Conservation (phyloP, 2,329 filamentous ascomycete species). For the Rhinocladiella similis region DNA sequence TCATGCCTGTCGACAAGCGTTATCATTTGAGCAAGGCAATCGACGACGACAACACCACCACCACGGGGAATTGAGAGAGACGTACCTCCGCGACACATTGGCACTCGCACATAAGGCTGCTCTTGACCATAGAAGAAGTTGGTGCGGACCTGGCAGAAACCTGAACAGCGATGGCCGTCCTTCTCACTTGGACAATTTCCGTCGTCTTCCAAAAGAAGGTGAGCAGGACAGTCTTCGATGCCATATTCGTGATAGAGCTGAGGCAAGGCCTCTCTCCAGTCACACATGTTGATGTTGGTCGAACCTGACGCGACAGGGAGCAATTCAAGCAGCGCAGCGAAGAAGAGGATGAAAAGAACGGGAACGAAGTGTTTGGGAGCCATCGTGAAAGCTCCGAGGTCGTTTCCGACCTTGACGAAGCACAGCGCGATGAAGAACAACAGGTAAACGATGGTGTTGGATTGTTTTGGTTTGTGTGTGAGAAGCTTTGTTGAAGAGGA, state of each 20-base stretch:
- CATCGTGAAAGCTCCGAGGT: neutral
- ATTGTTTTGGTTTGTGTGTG: neutral
- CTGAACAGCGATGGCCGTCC: neutral
- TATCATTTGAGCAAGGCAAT: no score
- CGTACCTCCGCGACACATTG: neutral
- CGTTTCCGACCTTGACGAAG: neutral
- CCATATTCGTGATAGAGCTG: constrained; percentile 6
- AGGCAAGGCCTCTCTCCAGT: neutral
- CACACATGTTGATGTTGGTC: neutral
- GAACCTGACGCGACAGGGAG: neutral
- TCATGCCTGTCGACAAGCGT: neutral
- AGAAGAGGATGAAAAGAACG: neutral
- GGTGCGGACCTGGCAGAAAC: constrained; percentile 11
- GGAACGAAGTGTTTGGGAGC: neutral
- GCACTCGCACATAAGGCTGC: constrained; percentile 4
- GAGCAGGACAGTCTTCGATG: constrained; percentile 1
- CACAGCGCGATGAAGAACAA: neutral
- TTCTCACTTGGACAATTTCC: neutral
- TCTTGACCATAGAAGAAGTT: constrained; percentile 9
- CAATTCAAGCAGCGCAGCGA: neutral
- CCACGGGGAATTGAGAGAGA: no score
- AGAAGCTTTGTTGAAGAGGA: constrained; percentile 1
- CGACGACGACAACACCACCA: no score
- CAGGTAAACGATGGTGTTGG: no score
- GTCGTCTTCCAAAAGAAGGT: neutral